Base-by-base conservation (phyloP, 164 flowering plant genomes). In the Vitis labrusca region DNA sequence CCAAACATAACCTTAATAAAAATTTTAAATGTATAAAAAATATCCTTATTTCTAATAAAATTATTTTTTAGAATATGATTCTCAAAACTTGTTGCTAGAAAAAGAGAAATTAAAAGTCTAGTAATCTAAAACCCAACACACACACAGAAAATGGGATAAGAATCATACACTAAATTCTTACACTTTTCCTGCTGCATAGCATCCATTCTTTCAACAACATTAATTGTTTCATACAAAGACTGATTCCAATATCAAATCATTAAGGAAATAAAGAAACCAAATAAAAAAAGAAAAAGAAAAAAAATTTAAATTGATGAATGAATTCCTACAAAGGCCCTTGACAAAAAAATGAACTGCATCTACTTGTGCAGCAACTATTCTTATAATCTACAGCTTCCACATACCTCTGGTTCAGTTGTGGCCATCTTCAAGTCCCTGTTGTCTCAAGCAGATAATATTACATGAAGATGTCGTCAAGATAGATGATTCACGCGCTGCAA, bases 301-400 rank as follows among this genome's bases (percentile, higher is more conserved):
- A 69, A 48, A 61, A 17, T 37, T 3, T 3, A 3, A 69, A 32
- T 61, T 74, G 76, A 72, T 73, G 69, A 78, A 74, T 56, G 76
- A 72, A 78, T 78, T 72, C 62, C 78, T 74, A 72, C 67, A 66
- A 69, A 55, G 9, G 64, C 44, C 75, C 52, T 44, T 32, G 63
- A 50, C 17, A 51, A 54, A 48, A 48, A 66, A 66, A 30, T 7
- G 63, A 61, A 58, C 60, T 66, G 72, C 72, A 53, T 70, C 75
- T 61, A 44, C 75, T 74, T 72, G 52, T 65, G 74, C 66, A 9
- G 16, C 68, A 50, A 50, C 27, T n/a, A 59, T 50, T 53, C 63
- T 37, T 48, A 49, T 63, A 68, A 23, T 79, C 76, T 75, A 79
- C 79, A 76, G 69, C 69, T 52, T 67, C 50, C 44, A 62, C 32